Evolutionary conservation across 2,329 filamentous ascomycete genomes (phyloP).

Genomic region (Zymoseptoria tritici): DNA sequence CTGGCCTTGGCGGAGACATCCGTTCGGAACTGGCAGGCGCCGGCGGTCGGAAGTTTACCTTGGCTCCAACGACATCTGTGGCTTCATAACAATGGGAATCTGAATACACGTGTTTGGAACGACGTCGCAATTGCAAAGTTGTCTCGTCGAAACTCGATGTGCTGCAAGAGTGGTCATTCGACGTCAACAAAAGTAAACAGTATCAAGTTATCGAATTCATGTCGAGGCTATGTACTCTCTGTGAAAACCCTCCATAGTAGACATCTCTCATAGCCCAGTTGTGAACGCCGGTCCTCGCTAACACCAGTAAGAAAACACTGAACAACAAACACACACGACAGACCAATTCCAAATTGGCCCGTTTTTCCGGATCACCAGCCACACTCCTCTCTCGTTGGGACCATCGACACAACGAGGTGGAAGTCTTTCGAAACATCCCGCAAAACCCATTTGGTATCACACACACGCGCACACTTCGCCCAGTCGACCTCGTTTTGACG

Average conservation of each 20-base stretch:
- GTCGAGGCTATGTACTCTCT: slow-evolving; percentile 10
- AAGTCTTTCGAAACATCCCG: neutral
- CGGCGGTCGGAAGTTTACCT: neutral
- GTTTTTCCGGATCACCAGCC: neutral
- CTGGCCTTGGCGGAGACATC: neutral
- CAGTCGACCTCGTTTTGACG: slow-evolving; percentile 7
- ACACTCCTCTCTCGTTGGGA: neutral
- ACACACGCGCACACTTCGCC: slow-evolving; percentile 1
- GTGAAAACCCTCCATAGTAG: slow-evolving; percentile 5
- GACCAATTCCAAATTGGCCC: slow-evolving; percentile 4
- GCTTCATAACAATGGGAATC: neutral
- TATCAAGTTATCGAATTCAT: slow-evolving; percentile 3
- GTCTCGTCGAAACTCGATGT: neutral
- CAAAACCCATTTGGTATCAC: slow-evolving; percentile 13
- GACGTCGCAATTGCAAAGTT: neutral
- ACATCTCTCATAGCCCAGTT: slow-evolving; percentile 7
- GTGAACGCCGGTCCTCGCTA: slow-evolving; percentile 5
- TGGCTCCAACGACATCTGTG: neutral
- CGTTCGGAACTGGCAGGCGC: neutral
- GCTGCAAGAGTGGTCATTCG: no score
- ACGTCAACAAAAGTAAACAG: neutral
- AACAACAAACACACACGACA: neutral
- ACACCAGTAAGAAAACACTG: slow-evolving; percentile 2
- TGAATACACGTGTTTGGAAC: neutral
- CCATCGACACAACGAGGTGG: neutral